Base-by-base conservation (phyloP, 2,329 filamentous ascomycete genomes). In the Diatrype stigma region DNA sequence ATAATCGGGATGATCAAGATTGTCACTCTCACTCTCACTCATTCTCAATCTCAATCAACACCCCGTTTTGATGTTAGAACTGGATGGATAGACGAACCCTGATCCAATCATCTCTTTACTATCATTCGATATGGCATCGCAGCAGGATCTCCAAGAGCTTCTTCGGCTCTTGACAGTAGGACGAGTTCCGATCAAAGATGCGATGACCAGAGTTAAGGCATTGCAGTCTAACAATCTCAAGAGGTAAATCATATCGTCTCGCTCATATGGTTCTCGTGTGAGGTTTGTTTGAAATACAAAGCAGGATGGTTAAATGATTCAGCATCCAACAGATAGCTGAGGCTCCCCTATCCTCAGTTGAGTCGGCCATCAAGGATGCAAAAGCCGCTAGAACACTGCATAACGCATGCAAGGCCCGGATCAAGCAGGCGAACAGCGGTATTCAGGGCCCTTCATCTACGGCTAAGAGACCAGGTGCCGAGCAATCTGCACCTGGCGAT, bases 141-240 rank as follows among this genome's bases (percentile, higher is more conserved):
- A 82, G 55, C 74, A 80, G 53, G 81, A 85, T 56, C 67, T 85
- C 21, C 80, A 85, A 58, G 81, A 83, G 60, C 74, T 85, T 16
- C 71, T 85, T 48, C 80, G 81, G 45, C 72, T 85, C 49, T 69
- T 85, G 57, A 85, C 79, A 3, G 73, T 76, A 45, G 78, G 80
- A 48, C 84, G 81, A 60, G 68, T 82, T 48, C 71, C 81, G 3
- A 73, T 85, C 69, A 72, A 84, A 65, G 75, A 76, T 48, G 81
- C 81, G 23, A 80, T 85, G 75, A 66, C 70, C 42, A 77, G 82
- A 55, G 73, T 84, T 51, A 83, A 80, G 63, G 72, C 77, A 3
- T 70, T 85, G 1, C 82, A 85, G 62, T 61, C 68, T 2, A 77
- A 74, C 40, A 76, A 76, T 38, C 70, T 85, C 21, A 72, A 73